A percentile compares a stretch with the other conserved stretches of the same genome.
Conservation (phyloP, 2,329 filamentous ascomycete species). For the Colletotrichum sp. region DNA sequence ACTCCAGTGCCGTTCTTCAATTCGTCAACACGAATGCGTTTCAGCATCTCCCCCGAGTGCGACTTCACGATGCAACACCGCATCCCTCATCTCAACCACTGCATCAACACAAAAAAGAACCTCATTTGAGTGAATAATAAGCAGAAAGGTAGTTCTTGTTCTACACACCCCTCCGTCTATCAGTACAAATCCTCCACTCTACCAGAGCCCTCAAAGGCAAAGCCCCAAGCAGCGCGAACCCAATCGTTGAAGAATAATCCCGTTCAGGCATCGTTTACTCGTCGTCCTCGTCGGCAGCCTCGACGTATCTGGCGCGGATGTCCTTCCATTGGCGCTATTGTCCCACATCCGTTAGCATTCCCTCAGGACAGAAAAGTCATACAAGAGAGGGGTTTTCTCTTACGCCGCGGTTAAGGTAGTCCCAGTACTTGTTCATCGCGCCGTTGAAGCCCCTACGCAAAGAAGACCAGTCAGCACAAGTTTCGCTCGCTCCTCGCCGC, state of each 20-base stretch:
- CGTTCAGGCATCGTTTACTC: slow-evolving; percentile 46
- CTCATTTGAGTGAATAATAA: slow-evolving; percentile 3
- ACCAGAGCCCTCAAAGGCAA: not conserved
- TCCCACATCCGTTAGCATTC: slow-evolving; percentile 23
- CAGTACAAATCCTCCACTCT: slow-evolving; percentile 14
- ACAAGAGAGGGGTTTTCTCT: slow-evolving; percentile 41
- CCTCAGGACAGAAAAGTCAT: too few relatives aligned
- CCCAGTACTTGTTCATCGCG: slow-evolving; percentile 85
- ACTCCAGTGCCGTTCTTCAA: not conserved
- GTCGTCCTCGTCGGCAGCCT: slow-evolving; percentile 68
- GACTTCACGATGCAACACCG: not conserved
- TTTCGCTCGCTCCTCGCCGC: not conserved
- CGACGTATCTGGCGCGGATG: slow-evolving; percentile 88
- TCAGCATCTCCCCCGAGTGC: not conserved
- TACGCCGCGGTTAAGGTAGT: slow-evolving; percentile 90
- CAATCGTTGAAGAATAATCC: slow-evolving; percentile 15
- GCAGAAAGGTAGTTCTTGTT: slow-evolving; percentile 23
- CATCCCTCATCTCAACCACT: not conserved
- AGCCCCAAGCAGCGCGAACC: not conserved
- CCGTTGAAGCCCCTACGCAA: slow-evolving; percentile 81
- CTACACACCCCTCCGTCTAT: slow-evolving; percentile 25
- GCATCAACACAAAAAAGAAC: not conserved
- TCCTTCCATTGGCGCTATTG: slow-evolving; percentile 98
- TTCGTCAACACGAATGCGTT: not conserved
- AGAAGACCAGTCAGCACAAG: not conserved